Base-by-base conservation (phyloP, 306 rosid species). In the Lagenaria siceraria region DNA sequence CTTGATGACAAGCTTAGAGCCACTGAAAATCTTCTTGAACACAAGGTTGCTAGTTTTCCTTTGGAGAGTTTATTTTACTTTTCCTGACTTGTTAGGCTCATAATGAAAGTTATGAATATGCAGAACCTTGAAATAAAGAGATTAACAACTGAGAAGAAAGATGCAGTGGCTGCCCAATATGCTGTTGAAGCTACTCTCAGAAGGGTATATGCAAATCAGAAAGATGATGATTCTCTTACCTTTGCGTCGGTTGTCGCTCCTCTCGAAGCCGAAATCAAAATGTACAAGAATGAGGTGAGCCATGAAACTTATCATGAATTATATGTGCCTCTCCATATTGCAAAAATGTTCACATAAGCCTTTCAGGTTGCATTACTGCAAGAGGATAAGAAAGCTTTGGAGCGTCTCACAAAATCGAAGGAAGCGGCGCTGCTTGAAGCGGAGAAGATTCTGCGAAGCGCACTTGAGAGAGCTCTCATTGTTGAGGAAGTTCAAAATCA, bases 401-500 rank as follows among this genome's bases (percentile, higher is more conserved):
- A 90, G 81, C 85, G 97, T 19, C 92, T 84, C 65, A 95, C 91
- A 49, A 92, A 88, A 81, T 92, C 97, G 3, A 95, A 92, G 79
- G 97, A 92, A 79, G 79, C 87, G 0, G 97, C 99, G 2, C 82
- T 95, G 83, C 90, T 95, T 29, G 97, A 95, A 85, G 99, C 97
- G 18, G 97, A 95, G 78, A 90, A 86, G 82, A 95, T 95, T 80
- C 56, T 95, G 77, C 73, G 84, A 78, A 88, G 96, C 80, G 99
- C 99, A 46, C 65, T 95, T 7, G 99, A 95, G 84, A 90, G 99
- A 78, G 99, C 92, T 78, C 84, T 95, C 74, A 92, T 95, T 70
- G 99, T 95, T 65, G 99, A 92, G 85, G 97, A 95, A 87, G 97
- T 95, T 85, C 97, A 95, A 70, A 95, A 95, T 78, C 97, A 89